Evolutionary conservation across 2,329 filamentous ascomycete species (phyloP), one percentile per base, ranked within the genome.

Genomic region (Calonectria naviculata): DNA sequence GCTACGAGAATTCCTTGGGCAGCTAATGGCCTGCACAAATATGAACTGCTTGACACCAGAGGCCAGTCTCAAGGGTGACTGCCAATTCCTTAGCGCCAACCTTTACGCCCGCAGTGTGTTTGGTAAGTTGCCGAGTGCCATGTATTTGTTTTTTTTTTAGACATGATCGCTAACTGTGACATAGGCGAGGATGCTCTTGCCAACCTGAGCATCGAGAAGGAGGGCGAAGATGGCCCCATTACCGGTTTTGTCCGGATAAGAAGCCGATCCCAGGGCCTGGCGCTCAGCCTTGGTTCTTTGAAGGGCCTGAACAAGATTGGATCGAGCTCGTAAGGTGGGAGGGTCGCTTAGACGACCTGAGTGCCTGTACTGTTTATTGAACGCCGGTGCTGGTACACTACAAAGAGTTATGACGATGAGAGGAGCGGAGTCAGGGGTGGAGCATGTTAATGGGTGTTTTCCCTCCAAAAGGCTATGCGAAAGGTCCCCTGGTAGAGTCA

Each of bases 41-140:
- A 99, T 99, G 97, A 97, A 93, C 83, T 99, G 97, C 83, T 86
- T 99, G 79, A 99, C 97, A 8, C 97, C 97, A 4, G 97, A 98
- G 81, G 97, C 96, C 28, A 97, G 95, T 71, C 90, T 99, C 83
- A 96, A 98, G 88, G 97, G 97, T 64, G 97, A 99, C 80, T 99
- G 97, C 82, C 95, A 98, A 81, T 99, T 99, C 88, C 85, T 99
- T 83, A 98, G 95, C 81, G 97, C 97, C 24, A 99, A 99, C 80
- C 86, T 99, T 44, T 99, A 99, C 81, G 97, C 97, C 73, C 92
- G 95, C 79, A 98, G 95, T 82, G 96, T 99, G 62, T 99, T 99
- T 83, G 97, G 97, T 99, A 93, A 87, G 95, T 90, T 80, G 8
- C 42, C 9, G 5, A 12, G 17, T 46, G 19, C 13, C 8, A n/a